These are phyloP conservation scores for Diplodia seriata DNA, from an alignment of 2,329 filamentous ascomycete genomes.

Conservation along the genomic window DNA sequence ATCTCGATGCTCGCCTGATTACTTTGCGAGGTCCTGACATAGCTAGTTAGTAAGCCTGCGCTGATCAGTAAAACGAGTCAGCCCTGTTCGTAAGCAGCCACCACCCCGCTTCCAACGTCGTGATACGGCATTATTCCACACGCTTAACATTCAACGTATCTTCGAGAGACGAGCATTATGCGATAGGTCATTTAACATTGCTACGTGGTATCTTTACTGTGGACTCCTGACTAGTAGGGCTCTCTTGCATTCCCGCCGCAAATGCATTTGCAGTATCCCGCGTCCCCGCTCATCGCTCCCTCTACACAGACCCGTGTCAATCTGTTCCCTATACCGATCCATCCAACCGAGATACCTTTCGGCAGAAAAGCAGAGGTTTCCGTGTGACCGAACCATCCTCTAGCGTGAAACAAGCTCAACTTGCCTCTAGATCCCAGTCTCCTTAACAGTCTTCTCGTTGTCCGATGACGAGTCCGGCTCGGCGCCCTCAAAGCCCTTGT, in stretches of 20 bases:
- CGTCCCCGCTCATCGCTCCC: no score
- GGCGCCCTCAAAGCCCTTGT: conserved; percentile 29
- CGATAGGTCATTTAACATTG: neutral
- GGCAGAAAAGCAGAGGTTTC: neutral
- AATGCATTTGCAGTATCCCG: no score
- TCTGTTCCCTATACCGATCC: neutral
- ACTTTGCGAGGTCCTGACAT: neutral
- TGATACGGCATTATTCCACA: no score
- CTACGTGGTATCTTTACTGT: neutral
- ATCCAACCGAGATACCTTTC: neutral
- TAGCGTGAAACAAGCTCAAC: neutral
- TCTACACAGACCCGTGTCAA: neutral
- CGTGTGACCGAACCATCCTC: no score
- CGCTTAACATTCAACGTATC: no score
- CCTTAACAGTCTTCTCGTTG: neutral
- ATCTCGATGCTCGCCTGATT: neutral
- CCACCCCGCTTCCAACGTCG: neutral
- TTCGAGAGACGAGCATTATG: neutral
- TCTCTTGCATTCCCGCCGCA: no score
- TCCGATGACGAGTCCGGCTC: conserved; percentile 3
- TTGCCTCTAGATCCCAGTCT: neutral
- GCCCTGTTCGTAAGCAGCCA: neutral
- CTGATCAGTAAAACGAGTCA: neutral
- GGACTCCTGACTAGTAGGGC: no score
- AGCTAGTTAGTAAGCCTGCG: neutral